phyloP scores from a whole-genome alignment of 495 filamentous ascomycete species.

The Penicillium angulare region DNA sequence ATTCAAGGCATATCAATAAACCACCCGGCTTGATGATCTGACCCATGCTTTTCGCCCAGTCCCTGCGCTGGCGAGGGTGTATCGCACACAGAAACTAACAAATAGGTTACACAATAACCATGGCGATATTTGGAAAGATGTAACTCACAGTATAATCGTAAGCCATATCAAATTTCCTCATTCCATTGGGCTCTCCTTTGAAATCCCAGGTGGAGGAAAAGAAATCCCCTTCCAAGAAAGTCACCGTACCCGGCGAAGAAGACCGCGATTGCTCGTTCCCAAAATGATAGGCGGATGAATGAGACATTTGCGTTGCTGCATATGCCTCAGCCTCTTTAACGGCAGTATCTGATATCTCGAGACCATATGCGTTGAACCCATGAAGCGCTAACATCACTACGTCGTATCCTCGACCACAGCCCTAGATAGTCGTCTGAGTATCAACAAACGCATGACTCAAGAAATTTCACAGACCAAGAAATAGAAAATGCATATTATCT shows the following conservation, averaged over 20 bases:
- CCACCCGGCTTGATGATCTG: conserved; percentile 26
- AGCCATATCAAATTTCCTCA: conserved; percentile 62
- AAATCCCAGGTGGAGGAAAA: too few species aligned
- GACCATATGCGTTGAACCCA: conserved; percentile 26
- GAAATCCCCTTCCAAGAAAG: conserved; percentile 63
- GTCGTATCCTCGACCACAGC: conserved; percentile 35
- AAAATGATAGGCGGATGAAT: conserved; percentile 20
- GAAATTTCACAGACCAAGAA: too few species aligned
- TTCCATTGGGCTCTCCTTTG: conserved; percentile 21
- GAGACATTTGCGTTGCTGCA: conserved; percentile 10
- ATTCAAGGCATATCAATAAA: conserved; percentile 42
- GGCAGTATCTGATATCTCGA: conserved; percentile 27
- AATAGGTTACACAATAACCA: too few species aligned
- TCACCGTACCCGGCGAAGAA: conserved; percentile 23
- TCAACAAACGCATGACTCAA: too few species aligned
- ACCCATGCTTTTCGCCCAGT: conserved; percentile 37
- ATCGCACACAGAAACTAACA: conserved; percentile 42
- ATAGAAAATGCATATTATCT: too few species aligned
- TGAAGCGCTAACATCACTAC: conserved; percentile 31
- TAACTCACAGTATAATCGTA: conserved; percentile 71
- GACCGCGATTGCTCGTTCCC: not conserved
- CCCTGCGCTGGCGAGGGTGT: conserved; percentile 30
- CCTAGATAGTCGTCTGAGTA: conserved; percentile 17
- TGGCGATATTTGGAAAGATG: not conserved
- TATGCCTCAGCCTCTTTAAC: conserved; percentile 19